These are phyloP conservation scores for Aspergillus incahuasiensis DNA, from an alignment of 495 filamentous ascomycete species.

Conservation along the genomic window DNA sequence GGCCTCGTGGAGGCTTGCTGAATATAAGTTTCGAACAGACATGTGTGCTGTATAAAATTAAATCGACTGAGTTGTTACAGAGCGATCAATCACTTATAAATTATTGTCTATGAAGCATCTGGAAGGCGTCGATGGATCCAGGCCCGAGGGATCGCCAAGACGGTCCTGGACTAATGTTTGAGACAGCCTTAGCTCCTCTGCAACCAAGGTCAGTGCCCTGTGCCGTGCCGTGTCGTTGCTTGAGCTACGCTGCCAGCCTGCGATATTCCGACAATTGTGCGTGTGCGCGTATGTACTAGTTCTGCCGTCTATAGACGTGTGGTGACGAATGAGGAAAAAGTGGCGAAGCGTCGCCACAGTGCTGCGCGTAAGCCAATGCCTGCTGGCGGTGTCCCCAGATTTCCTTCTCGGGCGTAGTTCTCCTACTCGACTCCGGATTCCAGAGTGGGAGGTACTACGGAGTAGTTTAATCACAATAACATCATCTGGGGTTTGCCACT, in stretches of 20 bases:
- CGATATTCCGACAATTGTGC: neutral
- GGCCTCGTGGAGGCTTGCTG: neutral
- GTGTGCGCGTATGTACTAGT: neutral
- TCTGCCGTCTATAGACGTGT: neutral
- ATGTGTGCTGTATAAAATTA: too few species aligned
- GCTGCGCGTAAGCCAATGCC: neutral
- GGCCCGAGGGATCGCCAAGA: neutral
- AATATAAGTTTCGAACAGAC: neutral
- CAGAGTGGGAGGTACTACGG: too few species aligned
- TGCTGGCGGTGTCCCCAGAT: neutral
- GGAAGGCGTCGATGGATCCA: neutral
- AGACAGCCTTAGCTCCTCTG: neutral
- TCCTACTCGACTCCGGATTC: too few species aligned
- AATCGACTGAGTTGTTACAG: too few species aligned
- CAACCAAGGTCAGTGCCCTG: neutral
- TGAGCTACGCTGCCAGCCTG: too few species aligned
- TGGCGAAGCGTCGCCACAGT: neutral
- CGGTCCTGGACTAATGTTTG: neutral
- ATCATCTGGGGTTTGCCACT: neutral
- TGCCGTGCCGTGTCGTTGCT: neutral
- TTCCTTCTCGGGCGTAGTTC: too few species aligned
- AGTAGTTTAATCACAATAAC: neutral
- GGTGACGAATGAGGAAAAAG: neutral
- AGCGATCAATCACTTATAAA: too few species aligned
- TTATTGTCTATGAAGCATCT: too few species aligned